phyloP scores from a whole-genome alignment of 164 flowering plant species.

The Vitis vinifera region ASM3070453v1 NC_081812.1:4195001-4195500 shows the following conservation, averaged over 20 bases:
- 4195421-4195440: background rate
- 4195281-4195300: conserved; percentile 84
- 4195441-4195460: background rate
- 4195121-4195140: conserved; percentile 76
- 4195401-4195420: background rate
- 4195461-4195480: background rate
- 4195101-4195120: conserved; percentile 86
- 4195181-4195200: too few species aligned
- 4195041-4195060: background rate
- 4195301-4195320: conserved; percentile 83
- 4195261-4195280: conserved; percentile 99
- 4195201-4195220: too few species aligned
- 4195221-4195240: background rate
- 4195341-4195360: conserved; percentile 87
- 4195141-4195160: conserved; percentile 74
- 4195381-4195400: conserved; percentile 39
- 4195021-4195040: background rate
- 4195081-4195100: conserved; percentile 88
- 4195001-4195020: background rate
- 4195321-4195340: conserved; percentile 79
- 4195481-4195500: too few species aligned
- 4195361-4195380: conserved; percentile 80
- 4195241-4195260: conserved; percentile 67
- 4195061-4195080: conserved; percentile 72
- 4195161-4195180: too few species aligned